Base-by-base conservation (phyloP, 208 protist species). In the Crithidia sp. region DNA sequence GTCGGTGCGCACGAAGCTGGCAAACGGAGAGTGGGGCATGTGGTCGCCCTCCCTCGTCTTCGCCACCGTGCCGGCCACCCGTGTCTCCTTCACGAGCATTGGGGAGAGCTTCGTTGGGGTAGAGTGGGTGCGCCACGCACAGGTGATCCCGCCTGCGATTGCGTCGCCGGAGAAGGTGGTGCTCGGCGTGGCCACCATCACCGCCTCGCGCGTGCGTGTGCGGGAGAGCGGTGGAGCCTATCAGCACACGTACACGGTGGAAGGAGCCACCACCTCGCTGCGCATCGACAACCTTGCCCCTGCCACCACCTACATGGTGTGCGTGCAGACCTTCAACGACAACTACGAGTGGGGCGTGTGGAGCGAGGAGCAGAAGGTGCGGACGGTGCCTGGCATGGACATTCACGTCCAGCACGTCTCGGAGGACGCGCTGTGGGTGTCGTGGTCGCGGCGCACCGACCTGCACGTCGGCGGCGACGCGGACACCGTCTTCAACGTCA, bases 301-400 rank as follows among this genome's bases (percentile, higher is more conserved):
- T 28, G 85, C 91, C n/a, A 90, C 90, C 14, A 96, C 90, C 13
- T 98, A 96, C 79, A 88, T 77, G 45, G 86, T 97, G 37, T 74
- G 90, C 9, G 92, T 98, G 59, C 91, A 96, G 74, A 97, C 94
- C 16, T 98, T 89, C 81, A 95, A 94, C 82, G 91, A 96, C 77
- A 90, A 95, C 82, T 92, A 86, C 78, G 89, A 94, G 71, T 97
- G 92, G 92, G 94, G 94, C 40, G 84, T 92, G 55, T 97, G 92
- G 90, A 92, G 90, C 73, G 89, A 93, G 65, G 94, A 96, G 83
- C 78, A 75, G 36, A 92, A 89, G 77, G 88, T 95, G 65, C 86
- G 91, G 41, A 98, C 94, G 19, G 91, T 95, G 60, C 87, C 92
- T 12, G 85, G 85, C 45, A 91, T 98, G 81, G 81, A 88, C 54